Base-by-base conservation (phyloP, 495 filamentous ascomycete genomes). In the Trichoderma orchidacearum region DNA sequence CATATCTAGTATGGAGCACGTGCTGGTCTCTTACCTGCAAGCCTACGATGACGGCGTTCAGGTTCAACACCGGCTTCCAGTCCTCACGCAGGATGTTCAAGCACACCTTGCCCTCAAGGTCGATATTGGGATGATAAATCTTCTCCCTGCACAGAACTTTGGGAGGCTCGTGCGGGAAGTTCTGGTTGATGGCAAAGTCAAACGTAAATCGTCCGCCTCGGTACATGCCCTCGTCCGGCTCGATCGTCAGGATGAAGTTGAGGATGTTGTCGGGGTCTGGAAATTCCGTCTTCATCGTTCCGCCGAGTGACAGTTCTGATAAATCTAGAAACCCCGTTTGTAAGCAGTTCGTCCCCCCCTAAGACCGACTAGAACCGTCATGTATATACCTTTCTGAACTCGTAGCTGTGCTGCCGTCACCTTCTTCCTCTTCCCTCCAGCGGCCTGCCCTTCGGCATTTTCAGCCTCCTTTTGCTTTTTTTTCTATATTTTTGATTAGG, bases 41-140 rank as follows among this genome's bases (percentile, higher is more conserved):
- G 25, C 93, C 93, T 21, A 98, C 90, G 63, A 98, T 92, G 28
- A 96, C 90, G 12, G 93, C 91, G 69, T 96, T 95, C 64, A 98
- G 69, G 66, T 97, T 97, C 66, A 98, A 74, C 21, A 97, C 93
- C 0, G 93, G 93, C 74, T 96, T 97, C 93, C 93, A 98, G 74
- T 98, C 93, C 75, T 97, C 93, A 56, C 93, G 75, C 64, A 98
- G 71, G 58, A 98, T 97, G 67, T 98, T 98, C 62, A 98, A 70
- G 74, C 93, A 98, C 13, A 98, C 90, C 65, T 98, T 98, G 35
- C 93, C 93, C 64, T 98, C 93, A 51, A 95, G 76, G 67, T 98
- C 93, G 69, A 98, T 97, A 69, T 98, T 98, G 11, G 93, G 93
- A 64, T 98, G 93, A 72, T 98, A 98, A 62, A 97, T 96, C 77